Evolutionary conservation across 2,329 filamentous ascomycete species (phyloP), one percentile per base, ranked within the genome.

Genomic region (Dichotomopilus funicola): DNA sequence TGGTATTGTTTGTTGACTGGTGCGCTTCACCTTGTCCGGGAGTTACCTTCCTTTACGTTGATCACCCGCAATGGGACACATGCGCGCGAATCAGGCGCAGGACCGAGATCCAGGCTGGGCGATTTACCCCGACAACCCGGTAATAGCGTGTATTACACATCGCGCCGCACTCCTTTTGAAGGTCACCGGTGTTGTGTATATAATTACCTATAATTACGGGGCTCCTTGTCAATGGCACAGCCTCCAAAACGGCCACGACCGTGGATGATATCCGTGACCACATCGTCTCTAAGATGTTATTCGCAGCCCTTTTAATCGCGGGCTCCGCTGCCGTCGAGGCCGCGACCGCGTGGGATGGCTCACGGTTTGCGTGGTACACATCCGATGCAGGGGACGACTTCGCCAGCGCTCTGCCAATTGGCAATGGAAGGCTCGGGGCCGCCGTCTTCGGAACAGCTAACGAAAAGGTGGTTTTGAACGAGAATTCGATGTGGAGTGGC

Each of bases 401-500:
- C 40, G 27, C 36, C 9, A 51, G 40, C 12, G 40, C 33, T 9
- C 40, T 51, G 33, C 49, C 49, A 6, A 51, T 51, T 12, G 49
- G 49, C n/a, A 51, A 51, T 11, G 49, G 49, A 36, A 51, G 49
- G 41, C 40, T 51, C 33, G 49, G 31, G 10, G 49, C 49, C 1
- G 40, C 40, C 33, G 49, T 51, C 7, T 44, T 36, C 31, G 49
- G 49, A 8, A 51, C 40, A 9, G 40, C 31, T 13, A 37, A 7
- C n/a, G 49, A 51, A 27, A 51, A 51, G 41, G 9, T 51, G 40
- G 49, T 51, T 9, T 10, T 51, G 49, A 51, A 51, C n/a, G 49
- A 51, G 40, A 51, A 51, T 38, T 51, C 49, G 33, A 41, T 51
- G n/a, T 51, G 49, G 49, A 51, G 49, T 13, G 49, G 49, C 2